Evolutionary conservation across 768 basidiomycete genomes (phyloP), one percentile per base, ranked within the genome.

Genomic region (Auricularia sp.): DNA sequence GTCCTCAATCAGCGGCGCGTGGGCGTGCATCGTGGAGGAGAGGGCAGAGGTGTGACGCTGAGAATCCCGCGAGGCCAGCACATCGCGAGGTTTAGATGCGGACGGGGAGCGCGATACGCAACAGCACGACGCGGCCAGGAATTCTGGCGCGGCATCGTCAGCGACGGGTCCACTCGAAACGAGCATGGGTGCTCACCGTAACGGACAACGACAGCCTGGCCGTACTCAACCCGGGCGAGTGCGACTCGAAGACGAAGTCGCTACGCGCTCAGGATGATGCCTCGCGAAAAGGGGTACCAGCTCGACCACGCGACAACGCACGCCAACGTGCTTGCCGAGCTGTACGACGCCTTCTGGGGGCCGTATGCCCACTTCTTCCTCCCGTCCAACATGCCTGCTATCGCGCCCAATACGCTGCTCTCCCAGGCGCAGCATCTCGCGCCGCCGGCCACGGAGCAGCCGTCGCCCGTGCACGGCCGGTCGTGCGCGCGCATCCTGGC

Each of bases 401-500:
- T 88, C 18, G 86, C 89, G 2, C 36, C 61, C 14, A 72, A 87
- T 66, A 75, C 80, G 51, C 81, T 87, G 3, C 78, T 93, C n/a
- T 85, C 86, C 67, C 87, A 90, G 62, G 83, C 87, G 36, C 91
- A 93, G 75, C 80, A 81, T 35, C 72, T 82, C 4, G 84, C 8
- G 84, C 82, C 7, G 85, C 82, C n/a, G 53, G 80, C 65, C 82
- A 84, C 35, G 39, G 83, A 85, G 33, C 80, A 80, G 8, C 71
- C 84, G 0, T 74, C 83, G 18, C 87, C 86, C n/a, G 67, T 66
- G 23, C 63, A 43, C 33, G 91, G 89, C 8, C 79, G 86, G 67
- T 83, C 87, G 0, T 96, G 93, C 71, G 88, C 86, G 1, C 84
- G 90, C 71, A 90, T 94, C 53, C 92, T 96, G 76, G 87, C 86